Percentiles rank a stretch among this genome's conserved stretches.
Evolutionary conservation across 169 alveolate genomes (phyloP).

Genomic region (Plasmodium gaboni): DNA sequence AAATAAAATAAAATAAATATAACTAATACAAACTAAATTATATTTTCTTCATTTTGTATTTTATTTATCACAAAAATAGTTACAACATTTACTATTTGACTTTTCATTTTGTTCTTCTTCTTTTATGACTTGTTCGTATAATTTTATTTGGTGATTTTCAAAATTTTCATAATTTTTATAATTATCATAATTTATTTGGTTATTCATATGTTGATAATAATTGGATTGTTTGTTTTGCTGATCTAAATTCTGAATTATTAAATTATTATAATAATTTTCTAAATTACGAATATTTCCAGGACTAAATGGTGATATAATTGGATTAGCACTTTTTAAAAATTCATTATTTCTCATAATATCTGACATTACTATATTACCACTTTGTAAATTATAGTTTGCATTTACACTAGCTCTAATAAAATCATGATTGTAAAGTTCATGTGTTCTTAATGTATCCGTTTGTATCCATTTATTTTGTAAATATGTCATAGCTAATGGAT

Average conservation of each 20-base stretch:
- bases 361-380: conserved; percentile 14
- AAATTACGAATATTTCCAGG: conserved; percentile 40
- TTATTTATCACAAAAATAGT: conserved; percentile 39
- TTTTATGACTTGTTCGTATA: neutral
- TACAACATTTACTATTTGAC: conserved; percentile 21
- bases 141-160: neutral
- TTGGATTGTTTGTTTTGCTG: too few species aligned
- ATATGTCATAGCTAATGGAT: conserved; percentile 82
- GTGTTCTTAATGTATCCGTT: conserved; percentile 81
- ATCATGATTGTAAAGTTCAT: conserved; percentile 80
- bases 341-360: conserved; percentile 23
- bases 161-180: neutral
- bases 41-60: neutral
- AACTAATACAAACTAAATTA: too few species aligned
- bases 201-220: conserved; percentile 14
- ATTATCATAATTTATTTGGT: neutral
- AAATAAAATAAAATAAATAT: too few species aligned
- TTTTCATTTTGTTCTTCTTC: conserved; percentile 8
- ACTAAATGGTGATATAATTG: conserved; percentile 30
- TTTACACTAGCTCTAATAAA: conserved; percentile 62
- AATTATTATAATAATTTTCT: conserved; percentile 43
- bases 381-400: conserved; percentile 39
- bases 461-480: conserved; percentile 82
- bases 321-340: conserved; percentile 40
- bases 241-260: conserved; percentile 18